Conservation (phyloP, 2,329 filamentous ascomycete genomes). For the Neocucurbitaria cava region DNA sequence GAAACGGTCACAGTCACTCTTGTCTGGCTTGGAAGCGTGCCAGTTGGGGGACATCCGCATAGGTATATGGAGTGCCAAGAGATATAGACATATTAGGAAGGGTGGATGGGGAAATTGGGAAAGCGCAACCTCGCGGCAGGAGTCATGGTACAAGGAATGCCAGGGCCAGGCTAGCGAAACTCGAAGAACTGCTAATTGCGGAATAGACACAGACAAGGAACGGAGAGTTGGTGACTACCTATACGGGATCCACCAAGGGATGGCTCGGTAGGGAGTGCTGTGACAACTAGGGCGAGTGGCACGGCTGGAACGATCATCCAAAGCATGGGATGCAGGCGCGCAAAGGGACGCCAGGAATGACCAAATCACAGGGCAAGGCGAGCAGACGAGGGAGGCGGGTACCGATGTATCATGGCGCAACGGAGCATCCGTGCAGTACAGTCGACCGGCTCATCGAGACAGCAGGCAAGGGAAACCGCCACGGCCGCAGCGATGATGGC, state of each 20-base stretch:
- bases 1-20: slow-evolving; percentile 27
- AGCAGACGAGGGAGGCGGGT: slow-evolving; percentile 41
- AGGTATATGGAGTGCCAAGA: slow-evolving; percentile 50
- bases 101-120: slow-evolving; percentile 40
- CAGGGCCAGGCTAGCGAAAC: slow-evolving; percentile 42
- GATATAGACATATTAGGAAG: slow-evolving; percentile 44
- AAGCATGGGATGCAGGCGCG: slow-evolving; percentile 41
- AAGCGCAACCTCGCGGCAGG: slow-evolving; percentile 37
- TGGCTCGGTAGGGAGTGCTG: slow-evolving; percentile 45
- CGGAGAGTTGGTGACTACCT: slow-evolving; percentile 41
- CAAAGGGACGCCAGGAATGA: slow-evolving; percentile 44
- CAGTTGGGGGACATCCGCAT: slow-evolving; percentile 34
- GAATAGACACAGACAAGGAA: slow-evolving; percentile 44
- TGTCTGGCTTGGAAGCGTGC: slow-evolving; percentile 23
- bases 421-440: slow-evolving; percentile 48
- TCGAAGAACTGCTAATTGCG: slow-evolving; percentile 38
- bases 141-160: slow-evolving; percentile 40
- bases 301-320: slow-evolving; percentile 49
- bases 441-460: slow-evolving; percentile 36
- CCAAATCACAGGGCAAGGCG: slow-evolving; percentile 43
- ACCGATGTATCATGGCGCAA: slow-evolving; percentile 51
- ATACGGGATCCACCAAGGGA: slow-evolving; percentile 42
- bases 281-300: slow-evolving; percentile 47
- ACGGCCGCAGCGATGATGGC: slow-evolving; percentile 36
- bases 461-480: slow-evolving; percentile 34